Evolutionary conservation across 1,284 basidiomycete species (phyloP).

Genomic region (Boletus semigastroideus): DNA sequence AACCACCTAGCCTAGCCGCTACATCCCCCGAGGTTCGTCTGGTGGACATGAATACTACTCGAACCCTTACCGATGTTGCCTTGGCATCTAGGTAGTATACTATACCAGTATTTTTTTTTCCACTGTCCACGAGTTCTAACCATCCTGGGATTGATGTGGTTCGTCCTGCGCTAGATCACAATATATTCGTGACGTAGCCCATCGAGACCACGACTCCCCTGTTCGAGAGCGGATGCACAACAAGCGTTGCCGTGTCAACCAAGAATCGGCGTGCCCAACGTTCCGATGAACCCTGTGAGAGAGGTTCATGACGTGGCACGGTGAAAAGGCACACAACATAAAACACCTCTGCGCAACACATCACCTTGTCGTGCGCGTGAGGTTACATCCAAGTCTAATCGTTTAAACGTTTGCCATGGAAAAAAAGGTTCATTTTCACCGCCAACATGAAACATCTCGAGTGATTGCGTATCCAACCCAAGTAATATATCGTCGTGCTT

Average conservation of each 20-base stretch:
- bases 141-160: conserved; percentile 17
- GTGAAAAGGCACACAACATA: too few relatives aligned
- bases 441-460: too few relatives aligned
- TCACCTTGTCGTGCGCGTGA: too few relatives aligned
- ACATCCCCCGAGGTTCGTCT: background rate
- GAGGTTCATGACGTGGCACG: too few relatives aligned
- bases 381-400: too few relatives aligned
- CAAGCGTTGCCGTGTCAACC: conserved; percentile 1
- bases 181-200: background rate
- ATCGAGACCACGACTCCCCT: conserved; percentile 3
- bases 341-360: too few relatives aligned
- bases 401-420: too few relatives aligned
- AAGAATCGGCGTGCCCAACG: conserved; percentile 13
- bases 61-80: conserved; percentile 8
- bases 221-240: conserved; percentile 8
- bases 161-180: conserved; percentile 16
- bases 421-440: too few relatives aligned
- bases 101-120: conserved; percentile 4
- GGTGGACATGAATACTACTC: background rate
- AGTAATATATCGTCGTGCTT: too few relatives aligned
- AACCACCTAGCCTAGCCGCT: background rate
- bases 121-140: conserved; percentile 5
- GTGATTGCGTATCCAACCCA: too few relatives aligned
- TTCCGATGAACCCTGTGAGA: background rate
- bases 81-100: conserved; percentile 21